Evolutionary conservation across 1,284 basidiomycete genomes (phyloP).

Genomic region (Leccinum fallax): DNA sequence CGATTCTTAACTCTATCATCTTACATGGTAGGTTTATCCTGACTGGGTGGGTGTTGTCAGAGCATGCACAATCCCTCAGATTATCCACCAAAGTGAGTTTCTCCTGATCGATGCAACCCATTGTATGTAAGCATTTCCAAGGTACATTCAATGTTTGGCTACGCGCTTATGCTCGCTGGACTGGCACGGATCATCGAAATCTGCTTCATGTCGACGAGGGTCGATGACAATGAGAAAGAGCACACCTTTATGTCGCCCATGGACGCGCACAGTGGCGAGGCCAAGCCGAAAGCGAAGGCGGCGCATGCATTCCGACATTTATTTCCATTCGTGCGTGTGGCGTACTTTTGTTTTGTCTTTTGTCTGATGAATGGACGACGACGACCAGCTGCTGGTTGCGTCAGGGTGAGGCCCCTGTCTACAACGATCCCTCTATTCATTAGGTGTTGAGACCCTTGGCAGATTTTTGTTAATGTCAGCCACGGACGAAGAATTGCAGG

Average conservation of each 20-base stretch:
- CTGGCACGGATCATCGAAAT: constrained; percentile 84
- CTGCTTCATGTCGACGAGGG: constrained; percentile 60
- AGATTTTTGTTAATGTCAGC: constrained; percentile 86
- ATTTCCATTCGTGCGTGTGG: constrained; percentile 75
- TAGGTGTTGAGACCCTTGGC: neutral
- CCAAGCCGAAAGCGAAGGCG: constrained; percentile 38
- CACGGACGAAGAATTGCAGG: constrained; percentile 85
- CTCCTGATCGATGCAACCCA: neutral
- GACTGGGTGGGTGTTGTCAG: constrained; percentile 95
- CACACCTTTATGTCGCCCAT: constrained; percentile 54
- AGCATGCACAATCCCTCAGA: constrained; percentile 84
- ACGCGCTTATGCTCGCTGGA: constrained; percentile 88
- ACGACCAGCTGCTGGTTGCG: constrained; percentile 61
- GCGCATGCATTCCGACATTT: constrained; percentile 79
- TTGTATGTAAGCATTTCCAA: constrained; percentile 32
- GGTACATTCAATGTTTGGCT: constrained; percentile 86
- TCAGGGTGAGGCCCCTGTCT: constrained; percentile 47
- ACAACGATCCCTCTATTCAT: neutral
- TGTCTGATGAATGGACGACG: constrained; percentile 1
- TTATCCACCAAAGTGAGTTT: constrained; percentile 73
- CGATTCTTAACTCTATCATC: neutral
- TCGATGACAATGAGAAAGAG: constrained; percentile 57
- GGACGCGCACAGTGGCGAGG: constrained; percentile 7
- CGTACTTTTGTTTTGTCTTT: neutral
- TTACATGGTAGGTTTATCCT: constrained; percentile 65